Evolutionary conservation across 177 flowering plant genomes (phyloP).

Genomic region (Telopea speciosissima): DNA sequence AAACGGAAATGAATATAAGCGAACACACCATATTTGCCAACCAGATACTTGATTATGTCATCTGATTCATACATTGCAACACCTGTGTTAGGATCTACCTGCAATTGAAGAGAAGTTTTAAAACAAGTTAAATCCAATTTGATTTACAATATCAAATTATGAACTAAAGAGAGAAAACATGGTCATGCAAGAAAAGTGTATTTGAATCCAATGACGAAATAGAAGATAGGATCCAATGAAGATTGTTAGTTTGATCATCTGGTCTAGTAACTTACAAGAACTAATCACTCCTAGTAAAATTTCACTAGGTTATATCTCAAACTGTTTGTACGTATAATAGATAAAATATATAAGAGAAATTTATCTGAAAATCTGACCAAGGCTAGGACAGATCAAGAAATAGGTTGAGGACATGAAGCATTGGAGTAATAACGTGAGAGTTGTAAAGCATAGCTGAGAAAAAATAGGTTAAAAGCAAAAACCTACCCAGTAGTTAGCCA

Average conservation of each 20-base stretch:
- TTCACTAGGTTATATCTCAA: background rate
- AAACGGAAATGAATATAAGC: background rate
- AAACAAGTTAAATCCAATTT: background rate
- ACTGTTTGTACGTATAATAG: background rate
- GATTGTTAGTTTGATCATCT: background rate
- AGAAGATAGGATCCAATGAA: background rate
- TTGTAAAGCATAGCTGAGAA: too few species aligned
- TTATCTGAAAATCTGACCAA: background rate
- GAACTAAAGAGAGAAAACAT: conserved; percentile 1
- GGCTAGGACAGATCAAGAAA: background rate
- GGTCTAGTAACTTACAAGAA: background rate
- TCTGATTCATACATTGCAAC: conserved; percentile 96
- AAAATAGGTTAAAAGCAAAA: too few species aligned
- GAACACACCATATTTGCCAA: conserved; percentile 72
- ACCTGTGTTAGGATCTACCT: conserved; percentile 99
- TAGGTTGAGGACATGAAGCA: background rate
- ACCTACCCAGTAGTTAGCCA: background rate
- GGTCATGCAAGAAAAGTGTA: background rate
- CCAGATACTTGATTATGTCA: conserved; percentile 87
- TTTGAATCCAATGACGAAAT: background rate
- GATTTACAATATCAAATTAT: background rate
- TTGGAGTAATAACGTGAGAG: background rate
- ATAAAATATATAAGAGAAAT: background rate
- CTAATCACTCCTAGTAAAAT: background rate
- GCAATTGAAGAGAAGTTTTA: conserved; percentile 18